Evolutionary conservation across 441 rosid species (phyloP).

Genomic region (Capsella rubella): DNA sequence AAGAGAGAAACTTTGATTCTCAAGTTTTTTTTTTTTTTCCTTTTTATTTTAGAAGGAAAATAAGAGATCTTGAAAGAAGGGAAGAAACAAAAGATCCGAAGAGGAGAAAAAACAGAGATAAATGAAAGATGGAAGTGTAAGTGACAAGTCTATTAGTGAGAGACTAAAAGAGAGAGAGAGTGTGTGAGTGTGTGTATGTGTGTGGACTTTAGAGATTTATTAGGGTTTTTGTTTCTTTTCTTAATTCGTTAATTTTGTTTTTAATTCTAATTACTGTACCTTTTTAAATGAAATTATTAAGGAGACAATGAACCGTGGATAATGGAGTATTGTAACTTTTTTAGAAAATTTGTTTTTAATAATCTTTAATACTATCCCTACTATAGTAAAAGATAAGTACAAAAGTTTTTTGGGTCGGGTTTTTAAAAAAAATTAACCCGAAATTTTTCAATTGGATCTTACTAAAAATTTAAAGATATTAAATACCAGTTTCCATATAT

Average conservation of each 20-base stretch:
- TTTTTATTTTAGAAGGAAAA: background rate
- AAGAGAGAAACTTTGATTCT: slow-evolving; percentile 3
- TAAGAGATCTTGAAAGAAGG: slow-evolving; percentile 29
- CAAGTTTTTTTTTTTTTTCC: background rate
- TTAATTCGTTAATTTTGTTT: background rate
- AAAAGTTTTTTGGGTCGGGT: too few relatives aligned
- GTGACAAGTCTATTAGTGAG: slow-evolving; percentile 25
- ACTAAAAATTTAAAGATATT: too few relatives aligned
- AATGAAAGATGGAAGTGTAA: slow-evolving; percentile 22
- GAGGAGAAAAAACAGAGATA: slow-evolving; percentile 14
- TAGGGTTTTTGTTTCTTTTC: slow-evolving; percentile 32
- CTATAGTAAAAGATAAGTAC: too few relatives aligned
- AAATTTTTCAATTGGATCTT: too few relatives aligned
- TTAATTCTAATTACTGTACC: background rate
- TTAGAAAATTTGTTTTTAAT: background rate
- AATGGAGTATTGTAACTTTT: slow-evolving; percentile 11
- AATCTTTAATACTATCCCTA: background rate
- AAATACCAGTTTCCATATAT: too few relatives aligned
- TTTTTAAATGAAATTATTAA: background rate
- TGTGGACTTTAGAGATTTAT: slow-evolving; percentile 22
- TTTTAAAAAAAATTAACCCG: too few relatives aligned
- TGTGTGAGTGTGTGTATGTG: background rate
- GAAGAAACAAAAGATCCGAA: background rate
- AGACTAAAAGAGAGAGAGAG: slow-evolving; percentile 41
- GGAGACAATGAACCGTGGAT: slow-evolving; percentile 27